Evolutionary conservation across 768 basidiomycete genomes (phyloP), one percentile per base, ranked within the genome.

Genomic region (Russula olivacea): DNA sequence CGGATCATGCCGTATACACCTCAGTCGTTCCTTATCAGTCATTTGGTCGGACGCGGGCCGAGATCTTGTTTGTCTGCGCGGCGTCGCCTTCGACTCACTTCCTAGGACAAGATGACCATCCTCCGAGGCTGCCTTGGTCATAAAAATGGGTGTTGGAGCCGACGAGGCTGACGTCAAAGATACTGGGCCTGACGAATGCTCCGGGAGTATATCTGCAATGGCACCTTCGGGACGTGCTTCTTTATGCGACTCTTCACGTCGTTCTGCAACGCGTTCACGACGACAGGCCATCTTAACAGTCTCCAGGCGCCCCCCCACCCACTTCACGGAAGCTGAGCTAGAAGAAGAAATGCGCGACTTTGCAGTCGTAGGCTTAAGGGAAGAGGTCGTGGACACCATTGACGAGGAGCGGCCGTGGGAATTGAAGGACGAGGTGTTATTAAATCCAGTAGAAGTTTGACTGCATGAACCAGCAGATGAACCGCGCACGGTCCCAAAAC

Each of bases 1-100:
- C 49, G 80, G 77, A 55, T 83, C 81, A 45, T 76, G 75, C 57
- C 80, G 76, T 51, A 86, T 75, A 1, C 78, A 78, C 49, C 74
- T 74, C 0, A 86, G 82, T 63, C 84, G 75, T 47, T 74, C 73
- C 51, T 70, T 75, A 1, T 78, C 80, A 7, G 84, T 73, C 68
- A 81, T 71, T 71, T 86, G 85, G 69, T 91, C 90, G 0, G 86
- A 86, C 57, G 84, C 66, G 0, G 88, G 88, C 15, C 89, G 76
- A 1, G 76, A 73, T 12, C 87, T 77, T 0, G 76, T 71, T 51
- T 76, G 77, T 73, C 74, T 76, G 23, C 68, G 45, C 0, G 79
- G 79, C 0, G 79, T 79, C 53, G 55, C 32, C 59, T 53, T 19
- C 5, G 32, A n/a, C 7, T 30, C 62, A 19, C 59, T 59, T 30